These are phyloP conservation scores for Ophiocordyceps camponoti-saundersi DNA, from an alignment of 2,329 filamentous ascomycete species.

Conservation along the genomic window DNA sequence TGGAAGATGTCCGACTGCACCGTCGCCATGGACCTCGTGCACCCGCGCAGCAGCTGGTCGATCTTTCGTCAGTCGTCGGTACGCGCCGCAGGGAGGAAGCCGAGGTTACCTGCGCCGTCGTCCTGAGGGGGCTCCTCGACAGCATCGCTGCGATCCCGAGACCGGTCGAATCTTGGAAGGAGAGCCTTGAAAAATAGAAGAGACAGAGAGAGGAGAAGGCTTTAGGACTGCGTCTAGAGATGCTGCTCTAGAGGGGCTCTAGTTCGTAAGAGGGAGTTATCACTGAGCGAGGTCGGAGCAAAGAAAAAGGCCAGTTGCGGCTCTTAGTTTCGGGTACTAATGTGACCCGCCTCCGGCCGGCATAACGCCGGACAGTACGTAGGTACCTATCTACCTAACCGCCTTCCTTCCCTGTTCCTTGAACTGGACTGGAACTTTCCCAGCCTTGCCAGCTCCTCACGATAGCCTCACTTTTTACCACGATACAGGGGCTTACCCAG, in stretches of 20 bases:
- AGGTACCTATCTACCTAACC: not conserved
- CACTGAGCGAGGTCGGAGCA: not conserved
- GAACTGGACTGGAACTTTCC: too few relatives aligned
- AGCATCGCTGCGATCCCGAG: constrained; percentile 25
- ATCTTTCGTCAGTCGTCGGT: not conserved
- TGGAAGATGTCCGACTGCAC: constrained; percentile 95
- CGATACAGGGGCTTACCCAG: too few relatives aligned
- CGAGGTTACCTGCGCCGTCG: constrained; percentile 39
- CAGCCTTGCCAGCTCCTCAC: too few relatives aligned
- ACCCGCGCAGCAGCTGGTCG: constrained; percentile 32
- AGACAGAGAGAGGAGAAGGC: constrained; percentile 1
- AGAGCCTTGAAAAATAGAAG: not conserved
- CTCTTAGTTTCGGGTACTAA: not conserved
- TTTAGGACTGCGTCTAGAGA: constrained; percentile 1
- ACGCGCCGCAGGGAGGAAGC: constrained; percentile 3
- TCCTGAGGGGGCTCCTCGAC: constrained; percentile 37
- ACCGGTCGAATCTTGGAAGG: not conserved
- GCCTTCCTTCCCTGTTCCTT: too few relatives aligned
- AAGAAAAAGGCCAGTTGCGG: constrained; percentile 1
- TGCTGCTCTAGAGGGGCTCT: not conserved
- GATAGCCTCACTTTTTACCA: too few relatives aligned
- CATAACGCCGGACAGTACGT: not conserved
- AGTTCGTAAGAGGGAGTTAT: not conserved
- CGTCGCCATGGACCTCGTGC: constrained; percentile 51
- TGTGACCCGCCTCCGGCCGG: not conserved